Base-by-base conservation (phyloP, 73 alveolate species). In the Blepharisma japonicum region DNA sequence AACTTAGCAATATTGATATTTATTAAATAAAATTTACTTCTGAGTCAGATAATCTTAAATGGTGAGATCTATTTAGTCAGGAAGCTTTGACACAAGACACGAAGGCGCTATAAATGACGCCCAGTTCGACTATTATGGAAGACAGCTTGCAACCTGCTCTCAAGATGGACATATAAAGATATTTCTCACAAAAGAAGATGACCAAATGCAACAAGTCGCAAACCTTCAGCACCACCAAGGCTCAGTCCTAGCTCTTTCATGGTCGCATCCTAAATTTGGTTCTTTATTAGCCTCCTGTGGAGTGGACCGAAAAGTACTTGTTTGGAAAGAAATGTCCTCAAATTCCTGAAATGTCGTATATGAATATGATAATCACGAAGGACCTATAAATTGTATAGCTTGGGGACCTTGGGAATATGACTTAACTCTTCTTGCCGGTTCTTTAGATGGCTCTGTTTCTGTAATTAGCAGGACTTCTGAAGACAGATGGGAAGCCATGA, bases 361-460 rank as follows among this genome's bases (percentile, higher is more conserved):
- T 42, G 76, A 80, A 38, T 50, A 70, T 38, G 27, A 11, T n/a
- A 20, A 53, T n/a, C 68, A 70, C n/a, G 23, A 18, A n/a, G 71
- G 27, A 14, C 76, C 61, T 38, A 45, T 70, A 23, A 70, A 70
- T 45, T 77, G 92, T 46, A 79, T 92, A 27, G 56, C 83, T 67
- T 92, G 83, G 81, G 87, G 94, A 1, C 98, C 98, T 32, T 81
- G 93, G 89, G 92, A 92, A 71, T 83, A 83, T 81, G 95, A 96
- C 20, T 72, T 92, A 71, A 68, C 78, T 20, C 68, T 92, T 53
- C 82, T 91, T 48, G 90, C 90, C 48, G 98, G 95, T 6, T 21
- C 90, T 2, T 55, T 74, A 5, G 88, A 87, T 79, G 98, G 98
- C 0, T 61, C 78, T 45, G 83, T 92, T 27, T 68, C 76, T 51